Evolutionary conservation across 768 basidiomycete species (phyloP), one percentile per base, ranked within the genome.

Genomic region (Lactifluus pinguis): DNA sequence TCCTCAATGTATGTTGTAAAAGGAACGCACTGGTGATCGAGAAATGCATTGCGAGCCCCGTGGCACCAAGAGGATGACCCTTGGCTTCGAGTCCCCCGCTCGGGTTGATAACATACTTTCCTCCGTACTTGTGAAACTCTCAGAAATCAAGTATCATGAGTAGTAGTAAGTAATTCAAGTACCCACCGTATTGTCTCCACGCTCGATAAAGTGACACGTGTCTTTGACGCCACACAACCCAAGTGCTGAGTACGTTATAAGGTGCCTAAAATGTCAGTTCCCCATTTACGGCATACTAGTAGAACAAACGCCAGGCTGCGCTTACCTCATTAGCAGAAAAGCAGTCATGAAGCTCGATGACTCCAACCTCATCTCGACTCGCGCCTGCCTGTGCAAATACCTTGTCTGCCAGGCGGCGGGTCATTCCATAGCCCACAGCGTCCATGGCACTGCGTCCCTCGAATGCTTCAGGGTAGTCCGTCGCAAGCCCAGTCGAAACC

Each of bases 81-180:
- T 92, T 93, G n/a, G 89, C 87, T 69, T 93, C 88, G 15, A 93
- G 78, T 0, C 91, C 91, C 29, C 91, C 91, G 53, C 85, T 88
- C 0, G 91, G 88, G 65, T 93, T 92, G 39, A 93, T 74, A 17
- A 93, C 87, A 53, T 81, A 93, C 72, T 89, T 89, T 5, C 92
- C 90, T 19, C 87, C 90, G 60, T 89, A 90, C 86, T 89, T n/a
- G 55, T 15, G 4, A 36, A 44, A 45, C 13, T 30, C n/a, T 45
- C n/a, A n/a, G 55, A 29, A 61, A 44, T 29, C 55, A 39, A 53
- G 41, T 14, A 19, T 2, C 36, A 48, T n/a, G 13, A n/a, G n/a
- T 0, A 19, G 3, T n/a, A 41, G n/a, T n/a, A n/a, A n/a, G n/a
- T n/a, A n/a, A 51, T 8, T 6, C 25, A 7, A 49, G 5, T 2